Conservation (phyloP, 441 rosid genomes). For the Omphalea diandra region DNA sequence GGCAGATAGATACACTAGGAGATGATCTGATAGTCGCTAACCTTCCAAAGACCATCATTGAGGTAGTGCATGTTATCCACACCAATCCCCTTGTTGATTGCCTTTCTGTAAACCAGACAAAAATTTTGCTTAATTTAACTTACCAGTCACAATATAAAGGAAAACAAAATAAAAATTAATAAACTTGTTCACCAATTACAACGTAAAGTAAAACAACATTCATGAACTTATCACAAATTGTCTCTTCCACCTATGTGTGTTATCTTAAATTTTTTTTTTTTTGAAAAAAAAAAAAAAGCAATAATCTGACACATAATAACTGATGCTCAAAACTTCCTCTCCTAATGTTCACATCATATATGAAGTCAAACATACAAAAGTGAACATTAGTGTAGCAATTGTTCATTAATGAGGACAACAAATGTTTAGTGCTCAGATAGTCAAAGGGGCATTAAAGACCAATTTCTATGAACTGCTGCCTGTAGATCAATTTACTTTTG, state of each 20-base stretch:
- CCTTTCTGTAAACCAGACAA: conserved; percentile 47
- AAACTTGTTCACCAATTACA: not conserved
- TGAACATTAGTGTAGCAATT: not conserved
- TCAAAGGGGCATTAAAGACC: not conserved
- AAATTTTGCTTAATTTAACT: not conserved
- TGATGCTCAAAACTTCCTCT: not conserved
- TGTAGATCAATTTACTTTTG: no score
- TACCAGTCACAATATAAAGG: not conserved
- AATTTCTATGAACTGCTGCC: not conserved
- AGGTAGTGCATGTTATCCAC: conserved; percentile 98
- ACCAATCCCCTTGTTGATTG: conserved; percentile 95
- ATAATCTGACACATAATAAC: not conserved
- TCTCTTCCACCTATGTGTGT: not conserved
- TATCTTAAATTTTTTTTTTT: not conserved
- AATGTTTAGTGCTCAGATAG: not conserved
- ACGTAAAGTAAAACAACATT: not conserved
- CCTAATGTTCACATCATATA: no score
- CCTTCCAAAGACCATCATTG: conserved; percentile 99
- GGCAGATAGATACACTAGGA: not conserved
- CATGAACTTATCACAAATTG: not conserved
- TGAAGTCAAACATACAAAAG: not conserved
- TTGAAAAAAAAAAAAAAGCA: not conserved
- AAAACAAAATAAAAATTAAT: not conserved
- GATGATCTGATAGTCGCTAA: conserved; percentile 18
- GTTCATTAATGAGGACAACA: not conserved